Evolutionary conservation across 2,329 filamentous ascomycete species (phyloP), one percentile per base, ranked within the genome.

Genomic region (Escovopsis weberi): DNA sequence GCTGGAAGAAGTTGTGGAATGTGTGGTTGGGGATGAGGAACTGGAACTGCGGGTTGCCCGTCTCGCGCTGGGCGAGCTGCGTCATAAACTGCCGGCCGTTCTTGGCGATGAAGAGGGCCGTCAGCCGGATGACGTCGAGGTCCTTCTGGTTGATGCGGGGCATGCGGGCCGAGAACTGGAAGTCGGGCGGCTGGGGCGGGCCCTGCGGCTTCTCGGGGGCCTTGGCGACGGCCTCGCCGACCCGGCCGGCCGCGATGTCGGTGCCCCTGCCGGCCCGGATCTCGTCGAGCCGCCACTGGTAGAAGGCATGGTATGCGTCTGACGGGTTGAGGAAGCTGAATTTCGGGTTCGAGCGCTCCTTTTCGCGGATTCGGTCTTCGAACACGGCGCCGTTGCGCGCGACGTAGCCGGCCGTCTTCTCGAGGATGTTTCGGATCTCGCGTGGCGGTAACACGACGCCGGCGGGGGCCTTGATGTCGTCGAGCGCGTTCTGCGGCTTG

Each of bases 121-220:
- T 94, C 56, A 94, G 64, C 43, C 75, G 70, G 43, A 82, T 70
- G 40, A 80, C 70, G 52, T 81, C 77, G 48, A 96, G 67, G 70
- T 98, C 91, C 62, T 94, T 85, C 50, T 93, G 86, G 63, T 82
- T 94, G 65, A 98, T 94, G 52, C 88, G 89, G 45, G 91, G 91
- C 85, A 96, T 94, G 59, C 88, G 83, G 52, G 91, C 88, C 43
- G 86, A 94, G 66, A 95, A 98, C 52, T 84, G 77, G 57, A 93
- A 96, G 54, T 88, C 82, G 44, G 83, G 75, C 12, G 91, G 91
- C 55, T 88, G 79, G 37, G 82, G 79, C 7, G 89, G 89, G 19
- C 88, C 89, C 60, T 83, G 76, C 37, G 85, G 80, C 58, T 83
- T 86, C 43, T 68, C 67, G 23, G 40, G 26, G 23, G 42, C 45